Base-by-base conservation (phyloP, 306 rosid genomes). In the Begonia masoniana region DNA sequence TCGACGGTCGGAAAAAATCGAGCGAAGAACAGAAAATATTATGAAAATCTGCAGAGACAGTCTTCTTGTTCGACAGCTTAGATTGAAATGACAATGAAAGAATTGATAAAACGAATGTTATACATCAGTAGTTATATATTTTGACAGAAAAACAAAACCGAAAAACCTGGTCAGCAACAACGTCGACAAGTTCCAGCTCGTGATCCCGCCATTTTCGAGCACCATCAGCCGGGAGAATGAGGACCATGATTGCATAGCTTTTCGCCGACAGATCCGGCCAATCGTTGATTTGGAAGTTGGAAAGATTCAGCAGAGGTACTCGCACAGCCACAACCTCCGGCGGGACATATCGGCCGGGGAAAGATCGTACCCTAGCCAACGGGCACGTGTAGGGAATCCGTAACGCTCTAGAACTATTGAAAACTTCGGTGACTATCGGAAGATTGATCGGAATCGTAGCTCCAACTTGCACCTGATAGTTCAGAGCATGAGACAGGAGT, bases 111-210 rank as follows among this genome's bases (percentile, higher is more conserved):
- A 17, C 19, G 19, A 17, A 17, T 17, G 19, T 17, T 17, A 17
- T 17, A 17, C 19, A 17, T 17, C 19, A 17, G 19, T 17, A 17
- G 19, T 17, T 0, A 17, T 17, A 17, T 17, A 1, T 17, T 0
- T 26, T 2, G 35, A 26, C 6, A 26, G 35, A 26, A 26, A 31
- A 31, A 31, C 7, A 31, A 31, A 31, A 5, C 39, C 55, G 55
- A 50, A 43, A 10, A 39, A 83, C 96, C 94, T 87, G 96, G 73
- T 87, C 96, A 1, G 96, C 96, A 60, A 87, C 96, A 64, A 87
- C 94, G 60, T 87, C 82, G 52, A 83, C 87, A 13, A 87, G 79
- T 66, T 87, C 96, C 78, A 87, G 54, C 69, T 81, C 89, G 65
- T 87, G 84, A 63, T 83, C 89, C 56, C 94, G 81, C 96, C 96